Evolutionary conservation across 1,284 basidiomycete genomes (phyloP).

Genomic region (Marasmius tenuissimus): DNA sequence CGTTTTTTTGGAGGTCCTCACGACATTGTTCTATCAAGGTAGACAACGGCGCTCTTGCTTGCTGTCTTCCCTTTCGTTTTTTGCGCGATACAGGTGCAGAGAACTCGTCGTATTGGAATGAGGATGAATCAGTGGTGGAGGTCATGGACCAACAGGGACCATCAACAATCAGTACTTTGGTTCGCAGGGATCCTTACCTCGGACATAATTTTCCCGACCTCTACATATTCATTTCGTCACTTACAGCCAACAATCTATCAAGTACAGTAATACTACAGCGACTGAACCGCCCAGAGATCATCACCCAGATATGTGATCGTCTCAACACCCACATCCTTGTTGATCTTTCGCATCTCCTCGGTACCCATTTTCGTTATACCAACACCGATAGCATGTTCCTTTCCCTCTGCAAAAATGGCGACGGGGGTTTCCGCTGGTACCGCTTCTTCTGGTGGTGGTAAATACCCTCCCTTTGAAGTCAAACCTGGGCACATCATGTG

Average conservation of each 20-base stretch:
- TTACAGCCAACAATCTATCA: too few species aligned
- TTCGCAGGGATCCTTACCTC: background rate
- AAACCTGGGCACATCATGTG: constrained; percentile 98
- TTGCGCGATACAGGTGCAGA: constrained; percentile 38
- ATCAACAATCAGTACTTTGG: background rate
- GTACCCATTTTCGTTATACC: constrained; percentile 84
- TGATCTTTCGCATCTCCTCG: constrained; percentile 87
- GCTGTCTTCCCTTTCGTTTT: constrained; percentile 37
- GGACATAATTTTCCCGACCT: too few species aligned
- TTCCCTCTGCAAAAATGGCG: constrained; percentile 94
- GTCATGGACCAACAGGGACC: background rate
- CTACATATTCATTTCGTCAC: too few species aligned
- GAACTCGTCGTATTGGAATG: constrained; percentile 40
- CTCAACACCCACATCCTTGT: constrained; percentile 92
- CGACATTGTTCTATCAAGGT: constrained; percentile 33
- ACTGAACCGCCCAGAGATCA: constrained; percentile 82
- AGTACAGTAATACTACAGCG: constrained; percentile 44
- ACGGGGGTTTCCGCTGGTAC: constrained; percentile 76
- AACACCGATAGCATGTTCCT: constrained; percentile 89
- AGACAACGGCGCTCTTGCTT: constrained; percentile 21
- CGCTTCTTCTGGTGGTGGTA: constrained; percentile 75
- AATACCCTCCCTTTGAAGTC: constrained; percentile 86
- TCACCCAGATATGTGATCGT: constrained; percentile 86
- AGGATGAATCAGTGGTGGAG: background rate
- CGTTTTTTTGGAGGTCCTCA: constrained; percentile 35